These are phyloP conservation scores for Zasmidium angulare DNA, from an alignment of 2,329 filamentous ascomycete genomes.

Conservation along the genomic window DNA sequence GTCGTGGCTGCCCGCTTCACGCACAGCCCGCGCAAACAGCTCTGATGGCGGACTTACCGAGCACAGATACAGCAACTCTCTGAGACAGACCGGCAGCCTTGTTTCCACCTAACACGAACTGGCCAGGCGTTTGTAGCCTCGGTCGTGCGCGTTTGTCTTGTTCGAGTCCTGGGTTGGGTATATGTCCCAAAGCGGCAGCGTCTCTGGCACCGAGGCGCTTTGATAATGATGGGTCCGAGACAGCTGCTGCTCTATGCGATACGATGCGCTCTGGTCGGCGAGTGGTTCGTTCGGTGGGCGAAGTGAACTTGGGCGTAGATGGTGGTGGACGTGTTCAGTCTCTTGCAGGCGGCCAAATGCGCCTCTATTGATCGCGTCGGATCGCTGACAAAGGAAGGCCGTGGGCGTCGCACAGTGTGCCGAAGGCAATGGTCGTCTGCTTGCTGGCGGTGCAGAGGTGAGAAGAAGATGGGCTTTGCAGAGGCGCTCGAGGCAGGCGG, in stretches of 20 bases:
- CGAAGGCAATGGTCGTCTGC: background rate
- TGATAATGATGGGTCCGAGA: background rate
- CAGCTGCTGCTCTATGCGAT: background rate
- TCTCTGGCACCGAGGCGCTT: background rate
- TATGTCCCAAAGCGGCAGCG: background rate
- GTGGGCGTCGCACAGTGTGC: conserved; percentile 5
- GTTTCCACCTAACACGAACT: background rate
- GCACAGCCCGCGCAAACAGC: background rate
- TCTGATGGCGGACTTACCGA: conserved; percentile 1
- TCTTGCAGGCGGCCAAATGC: conserved; percentile 21
- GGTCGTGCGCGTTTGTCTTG: background rate
- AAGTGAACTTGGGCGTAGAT: background rate
- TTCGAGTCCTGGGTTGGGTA: background rate
- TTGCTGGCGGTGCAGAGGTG: background rate
- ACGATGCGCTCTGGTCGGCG: conserved; percentile 4
- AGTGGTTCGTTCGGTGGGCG: background rate
- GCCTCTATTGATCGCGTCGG: conserved; percentile 12
- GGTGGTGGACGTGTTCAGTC: conserved; percentile 12
- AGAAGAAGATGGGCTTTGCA: background rate
- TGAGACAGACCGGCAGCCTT: background rate
- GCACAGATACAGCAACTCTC: background rate
- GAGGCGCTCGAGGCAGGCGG: background rate
- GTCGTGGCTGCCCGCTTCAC: background rate
- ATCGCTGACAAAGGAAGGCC: conserved; percentile 16
- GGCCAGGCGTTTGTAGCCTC: background rate